A percentile compares a stretch with the other conserved stretches of the same genome.
Evolutionary conservation across 176 grass and related monocot species (phyloP).

Genomic region (Raddia guianensis): DNA sequence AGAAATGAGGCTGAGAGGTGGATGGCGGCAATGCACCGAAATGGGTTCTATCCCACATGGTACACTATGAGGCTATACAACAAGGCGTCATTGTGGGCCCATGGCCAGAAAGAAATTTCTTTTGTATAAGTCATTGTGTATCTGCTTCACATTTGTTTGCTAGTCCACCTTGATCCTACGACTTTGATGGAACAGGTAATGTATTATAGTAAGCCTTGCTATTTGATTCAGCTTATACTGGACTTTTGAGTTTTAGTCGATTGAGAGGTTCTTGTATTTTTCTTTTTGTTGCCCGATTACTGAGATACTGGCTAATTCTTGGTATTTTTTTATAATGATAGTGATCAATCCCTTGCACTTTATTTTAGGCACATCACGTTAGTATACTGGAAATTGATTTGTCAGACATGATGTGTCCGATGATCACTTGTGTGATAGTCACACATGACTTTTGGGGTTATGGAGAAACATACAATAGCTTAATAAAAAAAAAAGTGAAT

Average conservation of each 20-base stretch:
- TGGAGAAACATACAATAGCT: not conserved
- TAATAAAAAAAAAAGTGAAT: constrained; percentile 5
- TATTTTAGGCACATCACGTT: constrained; percentile 20
- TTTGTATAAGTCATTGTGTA: no score
- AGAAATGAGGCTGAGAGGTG: constrained; percentile 84
- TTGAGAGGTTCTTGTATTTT: constrained; percentile 39
- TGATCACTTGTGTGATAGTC: constrained; percentile 1
- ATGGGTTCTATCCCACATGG: constrained; percentile 81
- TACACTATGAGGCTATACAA: constrained; percentile 76
- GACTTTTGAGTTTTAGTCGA: constrained; percentile 22
- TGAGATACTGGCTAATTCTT: constrained; percentile 25
- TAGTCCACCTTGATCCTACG: constrained; percentile 27
- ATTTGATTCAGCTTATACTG: constrained; percentile 23
- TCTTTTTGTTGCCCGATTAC: constrained; percentile 18
- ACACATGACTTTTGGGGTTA: not conserved
- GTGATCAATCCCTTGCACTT: constrained; percentile 27
- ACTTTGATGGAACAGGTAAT: constrained; percentile 40
- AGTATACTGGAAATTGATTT: not conserved
- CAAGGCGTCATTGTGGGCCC: constrained; percentile 29
- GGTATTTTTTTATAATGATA: constrained; percentile 29
- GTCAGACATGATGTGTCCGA: not conserved
- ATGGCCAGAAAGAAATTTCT: no score
- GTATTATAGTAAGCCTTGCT: constrained; percentile 20
- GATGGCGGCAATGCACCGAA: constrained; percentile 71
- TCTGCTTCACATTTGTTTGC: no score